Evolutionary conservation across 2,329 filamentous ascomycete species (phyloP).

Genomic region (Diaporthe destruens): DNA sequence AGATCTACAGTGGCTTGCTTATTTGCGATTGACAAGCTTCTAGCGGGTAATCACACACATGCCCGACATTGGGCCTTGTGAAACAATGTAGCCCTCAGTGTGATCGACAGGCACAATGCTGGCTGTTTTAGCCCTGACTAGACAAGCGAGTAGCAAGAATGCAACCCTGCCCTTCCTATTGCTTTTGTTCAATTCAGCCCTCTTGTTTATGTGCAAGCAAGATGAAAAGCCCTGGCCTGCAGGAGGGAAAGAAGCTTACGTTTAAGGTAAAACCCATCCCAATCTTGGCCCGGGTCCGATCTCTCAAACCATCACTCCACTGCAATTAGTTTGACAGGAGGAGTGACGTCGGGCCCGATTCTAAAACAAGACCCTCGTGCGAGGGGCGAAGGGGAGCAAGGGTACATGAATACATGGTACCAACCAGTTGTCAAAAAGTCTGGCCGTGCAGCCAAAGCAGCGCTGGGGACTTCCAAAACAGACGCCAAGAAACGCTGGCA

Average conservation of each 20-base stretch:
- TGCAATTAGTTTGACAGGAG: constrained; percentile 13
- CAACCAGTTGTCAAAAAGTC: not conserved
- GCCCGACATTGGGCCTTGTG: constrained; percentile 13
- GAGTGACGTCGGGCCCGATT: not conserved
- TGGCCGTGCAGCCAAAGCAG: constrained; percentile 19
- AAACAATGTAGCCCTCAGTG: constrained; percentile 19
- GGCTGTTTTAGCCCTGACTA: constrained; percentile 30
- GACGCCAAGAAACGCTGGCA: constrained; percentile 38
- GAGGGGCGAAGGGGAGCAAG: not conserved
- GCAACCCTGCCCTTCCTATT: not conserved
- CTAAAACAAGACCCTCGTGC: constrained; percentile 10
- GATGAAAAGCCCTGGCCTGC: not conserved
- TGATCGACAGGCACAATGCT: constrained; percentile 28
- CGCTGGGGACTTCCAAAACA: constrained; percentile 31
- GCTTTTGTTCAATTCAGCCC: not conserved
- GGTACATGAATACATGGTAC: not conserved
- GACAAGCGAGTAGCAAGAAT: not conserved
- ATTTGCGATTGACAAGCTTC: constrained; percentile 17
- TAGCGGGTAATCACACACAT: constrained; percentile 15
- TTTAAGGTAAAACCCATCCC: constrained; percentile 22
- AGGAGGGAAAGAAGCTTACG: constrained; percentile 31
- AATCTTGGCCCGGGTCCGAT: constrained; percentile 22
- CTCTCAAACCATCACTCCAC: constrained; percentile 26
- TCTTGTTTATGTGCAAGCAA: not conserved
- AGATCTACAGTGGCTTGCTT: constrained; percentile 30